Evolutionary conservation across 108 stramenopile species (phyloP), one percentile per base, ranked within the genome.

Genomic region (Cyclotella baltica): DNA sequence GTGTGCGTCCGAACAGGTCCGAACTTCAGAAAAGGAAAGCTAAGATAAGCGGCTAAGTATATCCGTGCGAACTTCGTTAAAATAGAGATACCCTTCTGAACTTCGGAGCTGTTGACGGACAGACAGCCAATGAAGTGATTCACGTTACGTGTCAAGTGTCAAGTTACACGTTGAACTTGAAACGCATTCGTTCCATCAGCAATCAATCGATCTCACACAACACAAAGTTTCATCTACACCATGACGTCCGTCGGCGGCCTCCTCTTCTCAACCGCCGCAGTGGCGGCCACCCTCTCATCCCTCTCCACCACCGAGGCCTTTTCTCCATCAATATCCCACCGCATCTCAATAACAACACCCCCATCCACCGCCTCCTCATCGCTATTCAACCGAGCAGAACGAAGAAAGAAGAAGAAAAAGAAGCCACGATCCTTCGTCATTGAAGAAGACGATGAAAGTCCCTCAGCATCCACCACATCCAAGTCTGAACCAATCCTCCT

Each of bases 351-450:
- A 25, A n/a, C 13, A 25, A 25, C 55, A 55, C 25, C 25, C 2
- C 11, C 50, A 51, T 13, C 47, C 27, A 28, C 70, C 1, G 8
- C 53, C 31, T 37, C 77, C 19, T 64, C 64, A 19, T 34, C 77
- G 23, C 34, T 79, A 6, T 72, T 72, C 71, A 79, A 79, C 55
- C 70, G 78, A 15, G 53, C 51, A 18, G 78, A 62, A 5, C 52
- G 78, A 47, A 53, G 78, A 40, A 67, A 67, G 59, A 57, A 57
- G 1, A 79, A 79, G 20, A 74, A 78, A 40, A 75, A 75, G 52
- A 79, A 72, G 48, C 19, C 33, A 13, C 70, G 70, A 22, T 72
- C 71, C 20, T 38, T 72, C 33, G 33, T 79, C n/a, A 22, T 55
- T 23, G 55, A 55, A 1, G 55, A 25, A 6, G 55, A 55, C 70